Conservation (phyloP, 83 land plant genomes). For the Larix sibirica region DNA sequence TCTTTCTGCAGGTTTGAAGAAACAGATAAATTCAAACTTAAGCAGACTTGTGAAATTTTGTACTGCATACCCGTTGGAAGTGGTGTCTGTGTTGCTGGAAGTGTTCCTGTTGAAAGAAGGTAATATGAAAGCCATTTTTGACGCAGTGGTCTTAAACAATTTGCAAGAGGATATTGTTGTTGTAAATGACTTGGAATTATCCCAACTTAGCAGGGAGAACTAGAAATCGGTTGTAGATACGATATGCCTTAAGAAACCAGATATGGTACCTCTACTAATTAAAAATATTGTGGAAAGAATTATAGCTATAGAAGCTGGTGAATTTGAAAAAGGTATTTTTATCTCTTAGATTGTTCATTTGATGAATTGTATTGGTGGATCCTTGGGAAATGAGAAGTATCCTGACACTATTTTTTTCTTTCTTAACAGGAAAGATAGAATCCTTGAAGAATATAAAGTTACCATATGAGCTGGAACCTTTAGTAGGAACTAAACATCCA, state of each 20-base stretch:
- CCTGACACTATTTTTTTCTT: neutral
- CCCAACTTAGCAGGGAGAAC: constrained; percentile 1
- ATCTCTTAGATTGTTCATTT: neutral
- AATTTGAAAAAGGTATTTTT: constrained; percentile 1
- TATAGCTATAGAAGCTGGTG: neutral
- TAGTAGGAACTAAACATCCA: neutral
- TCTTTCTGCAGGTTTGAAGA: neutral
- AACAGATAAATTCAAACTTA: neutral
- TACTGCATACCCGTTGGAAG: neutral
- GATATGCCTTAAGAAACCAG: neutral
- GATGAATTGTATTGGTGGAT: neutral
- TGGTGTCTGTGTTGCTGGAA: constrained; percentile 10
- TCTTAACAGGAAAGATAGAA: neutral
- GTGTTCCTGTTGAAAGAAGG: constrained; percentile 3
- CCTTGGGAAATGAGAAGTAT: neutral
- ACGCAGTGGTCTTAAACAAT: neutral
- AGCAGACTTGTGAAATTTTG: constrained; percentile 3
- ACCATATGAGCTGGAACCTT: neutral
- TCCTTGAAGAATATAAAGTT: neutral
- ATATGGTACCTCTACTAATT: neutral
- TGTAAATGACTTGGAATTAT: neutral
- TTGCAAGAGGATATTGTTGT: neutral
- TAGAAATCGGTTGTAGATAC: neutral
- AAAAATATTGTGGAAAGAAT: neutral
- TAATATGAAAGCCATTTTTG: neutral